These are phyloP conservation scores for Letharia lupina DNA, from an alignment of 495 filamentous ascomycete species.

Conservation along the genomic window DNA sequence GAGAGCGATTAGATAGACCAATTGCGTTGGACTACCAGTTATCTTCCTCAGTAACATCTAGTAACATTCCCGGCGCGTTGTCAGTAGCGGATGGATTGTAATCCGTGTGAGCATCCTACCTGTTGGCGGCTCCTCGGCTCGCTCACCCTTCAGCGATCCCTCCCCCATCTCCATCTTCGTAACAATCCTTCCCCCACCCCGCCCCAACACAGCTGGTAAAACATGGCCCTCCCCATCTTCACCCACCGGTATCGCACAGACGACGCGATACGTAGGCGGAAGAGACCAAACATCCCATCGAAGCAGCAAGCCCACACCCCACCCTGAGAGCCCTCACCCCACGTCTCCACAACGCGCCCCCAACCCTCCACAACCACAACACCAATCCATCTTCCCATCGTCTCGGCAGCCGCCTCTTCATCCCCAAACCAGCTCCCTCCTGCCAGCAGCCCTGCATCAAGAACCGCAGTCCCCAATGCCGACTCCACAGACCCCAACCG, in stretches of 20 bases:
- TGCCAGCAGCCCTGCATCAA: not conserved
- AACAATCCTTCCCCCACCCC: not conserved
- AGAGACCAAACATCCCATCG: not conserved
- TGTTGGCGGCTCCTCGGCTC: not conserved
- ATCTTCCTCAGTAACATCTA: not conserved
- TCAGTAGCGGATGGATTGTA: not conserved
- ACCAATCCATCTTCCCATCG: not conserved
- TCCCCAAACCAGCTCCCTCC: not conserved
- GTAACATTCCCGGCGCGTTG: not conserved
- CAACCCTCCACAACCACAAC: not conserved
- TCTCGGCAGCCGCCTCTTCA: not conserved
- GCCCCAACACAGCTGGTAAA: not conserved
- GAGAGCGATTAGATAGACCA: constrained; percentile 2
- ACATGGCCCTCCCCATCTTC: not conserved
- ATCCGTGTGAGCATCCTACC: not conserved
- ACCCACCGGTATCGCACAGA: not conserved
- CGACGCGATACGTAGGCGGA: not conserved
- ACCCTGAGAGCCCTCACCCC: not conserved
- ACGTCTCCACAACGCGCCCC: not conserved
- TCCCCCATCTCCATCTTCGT: not conserved
- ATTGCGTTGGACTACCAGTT: not conserved
- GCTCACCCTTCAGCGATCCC: not conserved
- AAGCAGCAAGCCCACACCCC: not conserved
- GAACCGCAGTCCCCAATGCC: not conserved
- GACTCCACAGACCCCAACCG: not conserved